Base-by-base conservation (phyloP, 1,284 basidiomycete species). In the Ganoderma meredithae region DNA sequence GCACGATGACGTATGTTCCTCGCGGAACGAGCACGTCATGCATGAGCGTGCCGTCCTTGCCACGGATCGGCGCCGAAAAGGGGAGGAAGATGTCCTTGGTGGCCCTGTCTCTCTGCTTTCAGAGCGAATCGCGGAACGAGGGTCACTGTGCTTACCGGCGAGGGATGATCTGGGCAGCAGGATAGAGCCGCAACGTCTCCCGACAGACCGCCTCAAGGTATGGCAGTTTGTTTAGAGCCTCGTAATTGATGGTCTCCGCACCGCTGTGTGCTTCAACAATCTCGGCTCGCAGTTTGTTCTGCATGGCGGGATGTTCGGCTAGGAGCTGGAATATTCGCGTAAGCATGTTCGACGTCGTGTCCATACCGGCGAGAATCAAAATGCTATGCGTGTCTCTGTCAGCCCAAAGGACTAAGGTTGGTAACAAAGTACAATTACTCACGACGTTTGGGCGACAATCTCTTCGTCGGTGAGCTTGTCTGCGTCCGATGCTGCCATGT, bases 391-490 rank as follows among this genome's bases (percentile, higher is more conserved):
- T 72, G 44, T 71, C 70, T 67, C 68, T 68, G 6, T 69, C 70
- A 7, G 69, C 70, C 10, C 71, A 65, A 6, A 71, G 65, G 53
- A 72, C 56, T n/a, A 0, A 68, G 70, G 0, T 27, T 17, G 17
- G 41, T 15, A 8, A 13, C 1, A 5, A 36, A 1, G 49, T 19
- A n/a, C 19, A 33, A 25, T 13, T 22, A 75, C 76, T 5, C 36
- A 78, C 76, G 72, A 69, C 64, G 76, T 73, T 64, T 78, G 76
- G 2, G 73, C 76, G 27, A 76, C 59, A 9, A 78, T 33, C 65
- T 78, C 77, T 8, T 74, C 70, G 39, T 79, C 77, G 0, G 71
- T 70, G 36, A 78, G 73, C 64, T 65, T 68, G 39, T 80, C 79
- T 8, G 70, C 69, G 39, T 72, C 72, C 0, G 69, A 36, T 0